Conservation (phyloP, 495 filamentous ascomycete species). For the Penicillium tannophilum region DNA sequence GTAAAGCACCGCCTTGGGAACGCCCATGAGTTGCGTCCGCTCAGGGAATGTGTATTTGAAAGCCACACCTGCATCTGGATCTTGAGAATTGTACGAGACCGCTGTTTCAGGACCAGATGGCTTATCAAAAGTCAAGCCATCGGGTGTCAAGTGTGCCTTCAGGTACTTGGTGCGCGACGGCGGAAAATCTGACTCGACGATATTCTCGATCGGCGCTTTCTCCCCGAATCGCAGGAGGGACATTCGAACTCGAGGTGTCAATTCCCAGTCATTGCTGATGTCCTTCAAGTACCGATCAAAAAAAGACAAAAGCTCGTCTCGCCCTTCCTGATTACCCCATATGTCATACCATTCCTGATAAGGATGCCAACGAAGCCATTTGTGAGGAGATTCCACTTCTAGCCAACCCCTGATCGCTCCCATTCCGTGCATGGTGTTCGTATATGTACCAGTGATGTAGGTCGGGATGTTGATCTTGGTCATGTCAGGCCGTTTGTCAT, state of each 20-base stretch:
- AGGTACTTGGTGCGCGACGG: slow-evolving; percentile 34
- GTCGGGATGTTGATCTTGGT: slow-evolving; percentile 22
- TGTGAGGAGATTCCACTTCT: slow-evolving; percentile 21
- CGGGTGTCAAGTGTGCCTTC: slow-evolving; percentile 22
- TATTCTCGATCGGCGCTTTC: slow-evolving; percentile 23
- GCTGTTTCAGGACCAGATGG: not conserved
- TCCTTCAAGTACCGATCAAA: slow-evolving; percentile 45
- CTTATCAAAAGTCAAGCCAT: slow-evolving; percentile 5
- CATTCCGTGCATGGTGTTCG: slow-evolving; percentile 36
- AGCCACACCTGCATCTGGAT: slow-evolving; percentile 20
- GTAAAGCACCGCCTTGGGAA: slow-evolving; percentile 40
- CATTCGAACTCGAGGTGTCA: slow-evolving; percentile 40
- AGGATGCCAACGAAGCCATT: slow-evolving; percentile 35
- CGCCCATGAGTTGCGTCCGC: slow-evolving; percentile 31
- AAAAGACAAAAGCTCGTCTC: slow-evolving; percentile 34
- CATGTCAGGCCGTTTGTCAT: slow-evolving; percentile 31
- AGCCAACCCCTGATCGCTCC: slow-evolving; percentile 39
- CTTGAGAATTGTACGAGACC: slow-evolving; percentile 30
- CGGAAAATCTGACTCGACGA: slow-evolving; percentile 36
- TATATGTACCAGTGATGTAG: slow-evolving; percentile 33
- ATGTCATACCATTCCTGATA: slow-evolving; percentile 48
- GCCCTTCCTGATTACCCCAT: slow-evolving; percentile 24
- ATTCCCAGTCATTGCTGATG: slow-evolving; percentile 43
- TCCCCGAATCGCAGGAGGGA: slow-evolving; percentile 31
- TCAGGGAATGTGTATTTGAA: slow-evolving; percentile 38